Evolutionary conservation across 257 asterid genomes (phyloP).

Genomic region (Solanum pimpinellifolium): DNA sequence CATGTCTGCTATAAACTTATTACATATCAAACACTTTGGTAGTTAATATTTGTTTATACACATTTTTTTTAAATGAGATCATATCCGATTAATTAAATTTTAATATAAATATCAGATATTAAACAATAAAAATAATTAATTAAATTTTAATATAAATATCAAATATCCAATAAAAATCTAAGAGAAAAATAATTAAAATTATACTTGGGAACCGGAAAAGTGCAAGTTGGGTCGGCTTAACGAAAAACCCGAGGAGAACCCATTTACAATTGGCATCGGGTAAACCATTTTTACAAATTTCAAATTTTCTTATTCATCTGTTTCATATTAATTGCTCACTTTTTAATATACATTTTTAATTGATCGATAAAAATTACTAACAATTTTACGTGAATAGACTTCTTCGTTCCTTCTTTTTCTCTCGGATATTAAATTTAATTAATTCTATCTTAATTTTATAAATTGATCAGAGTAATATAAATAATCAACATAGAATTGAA

Average conservation of each 20-base stretch:
- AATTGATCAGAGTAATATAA: not conserved
- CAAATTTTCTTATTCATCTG: not conserved
- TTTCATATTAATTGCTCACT: not conserved
- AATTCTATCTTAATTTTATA: too few relatives aligned
- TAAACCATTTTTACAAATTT: not conserved
- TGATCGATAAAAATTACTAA: too few relatives aligned
- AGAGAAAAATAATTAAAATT: too few relatives aligned
- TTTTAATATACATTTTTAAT: accelerated
- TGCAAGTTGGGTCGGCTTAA: constrained; percentile 14
- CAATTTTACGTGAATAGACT: not conserved
- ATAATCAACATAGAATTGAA: too few relatives aligned
- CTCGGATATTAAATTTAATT: not conserved
- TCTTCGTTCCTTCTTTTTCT: too few relatives aligned
- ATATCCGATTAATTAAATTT: not conserved
- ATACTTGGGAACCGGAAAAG: constrained; percentile 5
- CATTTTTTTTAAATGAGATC: accelerated
- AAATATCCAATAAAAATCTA: not conserved
- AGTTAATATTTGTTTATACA: not conserved
- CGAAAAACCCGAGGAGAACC: constrained; percentile 12
- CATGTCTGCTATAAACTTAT: too few relatives aligned
- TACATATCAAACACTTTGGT: too few relatives aligned
- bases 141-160: not conserved
- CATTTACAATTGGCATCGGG: not conserved
- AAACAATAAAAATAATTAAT: too few relatives aligned
- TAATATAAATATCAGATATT: not conserved